Conservation (phyloP, 2,329 filamentous ascomycete species). For the Immersiporthe knoxdaviesiana region DNA sequence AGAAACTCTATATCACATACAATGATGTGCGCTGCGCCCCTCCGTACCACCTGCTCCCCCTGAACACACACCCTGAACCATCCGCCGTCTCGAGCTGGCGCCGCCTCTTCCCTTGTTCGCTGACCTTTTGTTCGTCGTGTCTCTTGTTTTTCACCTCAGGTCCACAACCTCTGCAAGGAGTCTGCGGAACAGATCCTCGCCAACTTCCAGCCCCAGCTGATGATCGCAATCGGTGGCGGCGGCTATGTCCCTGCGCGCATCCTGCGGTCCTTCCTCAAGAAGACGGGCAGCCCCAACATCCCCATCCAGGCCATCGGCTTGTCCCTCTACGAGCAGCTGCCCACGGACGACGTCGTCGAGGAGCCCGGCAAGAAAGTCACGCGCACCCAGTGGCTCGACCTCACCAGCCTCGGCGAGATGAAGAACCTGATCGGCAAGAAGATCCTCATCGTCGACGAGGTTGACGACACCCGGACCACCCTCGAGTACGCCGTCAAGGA, state of each 20-base stretch:
- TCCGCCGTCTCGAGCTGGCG: neutral
- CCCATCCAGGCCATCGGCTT: conserved; percentile 99
- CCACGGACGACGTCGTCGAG: conserved; percentile 64
- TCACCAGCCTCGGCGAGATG: conserved; percentile 81
- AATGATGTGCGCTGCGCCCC: conserved; percentile 70
- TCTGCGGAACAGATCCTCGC: conserved; percentile 80
- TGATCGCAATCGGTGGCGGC: conserved; percentile 97
- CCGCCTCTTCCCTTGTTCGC: neutral
- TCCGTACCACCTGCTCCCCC: neutral
- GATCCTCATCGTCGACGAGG: conserved; percentile 91
- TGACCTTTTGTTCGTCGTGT: conserved; percentile 19
- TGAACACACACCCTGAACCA: neutral
- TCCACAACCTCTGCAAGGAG: conserved; percentile 95
- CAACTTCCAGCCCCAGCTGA: conserved; percentile 89
- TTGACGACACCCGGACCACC: conserved; percentile 92
- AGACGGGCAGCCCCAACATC: conserved; percentile 85
- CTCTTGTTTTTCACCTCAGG: conserved; percentile 53
- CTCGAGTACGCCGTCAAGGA: conserved; percentile 93
- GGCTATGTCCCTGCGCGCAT: conserved; percentile 97
- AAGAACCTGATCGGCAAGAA: conserved; percentile 88
- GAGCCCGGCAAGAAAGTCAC: conserved; percentile 90
- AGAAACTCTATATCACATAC: conserved; percentile 90
- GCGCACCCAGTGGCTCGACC: conserved; percentile 96
- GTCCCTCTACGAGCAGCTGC: conserved; percentile 89
- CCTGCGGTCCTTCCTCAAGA: conserved; percentile 95